Evolutionary conservation across 2,329 filamentous ascomycete genomes (phyloP), one percentile per base, ranked within the genome.

Genomic region (Chaetomium sp.): DNA sequence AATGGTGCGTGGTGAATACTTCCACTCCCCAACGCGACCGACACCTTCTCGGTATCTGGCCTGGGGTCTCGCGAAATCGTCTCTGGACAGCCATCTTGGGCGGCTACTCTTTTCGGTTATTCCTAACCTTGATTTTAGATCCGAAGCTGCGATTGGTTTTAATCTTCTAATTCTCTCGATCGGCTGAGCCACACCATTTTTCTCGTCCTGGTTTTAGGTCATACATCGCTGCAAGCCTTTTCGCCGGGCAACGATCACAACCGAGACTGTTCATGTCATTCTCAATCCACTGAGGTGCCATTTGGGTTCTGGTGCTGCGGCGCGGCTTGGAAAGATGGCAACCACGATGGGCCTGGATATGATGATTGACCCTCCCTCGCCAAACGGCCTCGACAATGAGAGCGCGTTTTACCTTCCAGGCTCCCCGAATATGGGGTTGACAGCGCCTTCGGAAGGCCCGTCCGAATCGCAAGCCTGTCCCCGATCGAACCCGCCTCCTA

Each of bases 401-500:
- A 51, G 59, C 32, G 36, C 57, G 48, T 56, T 50, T 53, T 60
- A 52, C 52, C 32, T 64, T 54, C 9, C 54, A 6, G 47, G 32
- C 57, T 55, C 51, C 62, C 49, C 59, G 62, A 38, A 61, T 64
- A 49, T 62, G 60, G 48, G 64, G 63, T 48, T 54, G 57, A 63
- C 65, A 56, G 62, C 64, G 47, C 50, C 63, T 34, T 62, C 63
- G 19, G 32, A 63, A 41, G 57, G 59, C 41, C 33, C 38, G 59
- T 65, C 67, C 14, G 67, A 63, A 61, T 60, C 68, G 27, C 69
- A 70, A 50, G 57, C 64, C 12, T 72, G 73, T 47, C 70, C 71
- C 51, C 67, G 67, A 52, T 65, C 67, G 43, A 67, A 69, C 32
- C 78, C 79, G 52, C 75, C 74, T 50, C 82, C 83, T 47, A 87